These are phyloP conservation scores for Chaetomium sp. DNA, from an alignment of 2,329 filamentous ascomycete genomes.

Conservation along the genomic window DNA sequence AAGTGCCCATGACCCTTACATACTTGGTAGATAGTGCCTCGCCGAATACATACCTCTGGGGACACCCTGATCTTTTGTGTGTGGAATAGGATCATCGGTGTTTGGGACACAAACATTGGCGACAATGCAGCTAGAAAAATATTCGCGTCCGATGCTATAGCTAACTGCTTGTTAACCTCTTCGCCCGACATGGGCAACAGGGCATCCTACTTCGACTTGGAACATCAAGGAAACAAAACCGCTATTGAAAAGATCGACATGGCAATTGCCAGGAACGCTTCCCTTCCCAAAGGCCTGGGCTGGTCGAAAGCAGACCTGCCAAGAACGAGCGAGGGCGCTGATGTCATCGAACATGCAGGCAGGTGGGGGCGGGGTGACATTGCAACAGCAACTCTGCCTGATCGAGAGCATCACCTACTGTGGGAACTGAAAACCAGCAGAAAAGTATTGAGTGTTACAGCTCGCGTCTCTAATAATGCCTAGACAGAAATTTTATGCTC, in stretches of 20 bases:
- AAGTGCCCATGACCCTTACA: background rate
- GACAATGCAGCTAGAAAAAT: too few relatives aligned
- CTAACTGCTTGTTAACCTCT: too few relatives aligned
- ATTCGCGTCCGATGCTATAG: too few relatives aligned
- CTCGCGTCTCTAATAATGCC: background rate
- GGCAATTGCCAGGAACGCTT: background rate
- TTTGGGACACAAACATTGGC: too few relatives aligned
- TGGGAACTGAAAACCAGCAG: background rate
- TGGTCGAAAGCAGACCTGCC: conserved; percentile 9
- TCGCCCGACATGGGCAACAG: too few relatives aligned
- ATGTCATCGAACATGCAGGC: conserved; percentile 12
- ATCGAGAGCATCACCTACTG: background rate
- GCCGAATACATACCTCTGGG: background rate
- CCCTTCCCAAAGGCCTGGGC: conserved; percentile 5
- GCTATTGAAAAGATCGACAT: conserved; percentile 3
- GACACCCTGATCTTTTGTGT: too few relatives aligned
- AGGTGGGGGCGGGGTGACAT: conserved; percentile 1
- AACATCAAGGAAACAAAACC: background rate
- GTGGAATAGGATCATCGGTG: too few relatives aligned
- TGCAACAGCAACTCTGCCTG: background rate
- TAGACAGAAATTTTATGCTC: background rate
- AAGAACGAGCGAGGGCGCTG: conserved; percentile 9
- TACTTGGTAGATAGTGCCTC: too few relatives aligned
- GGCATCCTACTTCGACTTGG: background rate
- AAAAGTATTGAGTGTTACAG: background rate